Base-by-base conservation (phyloP, 78 protist species). In the Goniomonas avonlea region DNA sequence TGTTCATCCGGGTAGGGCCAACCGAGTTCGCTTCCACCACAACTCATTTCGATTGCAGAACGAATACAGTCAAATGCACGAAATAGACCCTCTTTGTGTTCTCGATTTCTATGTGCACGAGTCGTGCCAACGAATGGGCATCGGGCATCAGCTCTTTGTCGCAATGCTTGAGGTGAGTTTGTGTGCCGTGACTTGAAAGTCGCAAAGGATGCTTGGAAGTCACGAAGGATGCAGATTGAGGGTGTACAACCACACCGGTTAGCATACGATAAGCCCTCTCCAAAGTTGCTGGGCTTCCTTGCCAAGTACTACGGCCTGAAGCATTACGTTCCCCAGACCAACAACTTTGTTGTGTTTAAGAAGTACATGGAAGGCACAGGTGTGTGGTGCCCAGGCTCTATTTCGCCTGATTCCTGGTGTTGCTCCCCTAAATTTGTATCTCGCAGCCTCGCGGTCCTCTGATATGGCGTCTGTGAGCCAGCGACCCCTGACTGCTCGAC, bases 41-140 rank as follows among this genome's bases (percentile, higher is more conserved):
- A 29, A 21, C 65, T 9, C 45, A 65, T 17, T 39, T 65, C 73
- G 3, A n/a, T 5, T 9, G 47, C 71, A 2, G 47, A 63, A 13
- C 4, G 13, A 35, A 8, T 11, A 0, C 11, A 0, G 18, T 25
- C 17, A 59, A 15, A 25, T 79, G 21, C 15, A 48, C 25, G 88
- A 85, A 59, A 80, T 85, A 17, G 35, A 29, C 23, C 88, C 88
- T 29, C 35, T 85, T 23, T 85, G 88, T 34, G 84, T 79, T 43
- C 77, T 85, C 23, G 88, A 85, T 58, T 85, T 85, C 73, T 85
- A 85, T 40, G 88, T 85, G 39, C 71, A 53, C 41, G 84, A 85
- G 81, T 1, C 18, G 34, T 1, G 2, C n/a, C 88, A 85, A 59
- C 75, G 88, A 2, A 0, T 27, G 17, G 88, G 88, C 25, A 2